Conservation (phyloP, 1,284 basidiomycete genomes). For the Phellinidium pouzarii region DNA sequence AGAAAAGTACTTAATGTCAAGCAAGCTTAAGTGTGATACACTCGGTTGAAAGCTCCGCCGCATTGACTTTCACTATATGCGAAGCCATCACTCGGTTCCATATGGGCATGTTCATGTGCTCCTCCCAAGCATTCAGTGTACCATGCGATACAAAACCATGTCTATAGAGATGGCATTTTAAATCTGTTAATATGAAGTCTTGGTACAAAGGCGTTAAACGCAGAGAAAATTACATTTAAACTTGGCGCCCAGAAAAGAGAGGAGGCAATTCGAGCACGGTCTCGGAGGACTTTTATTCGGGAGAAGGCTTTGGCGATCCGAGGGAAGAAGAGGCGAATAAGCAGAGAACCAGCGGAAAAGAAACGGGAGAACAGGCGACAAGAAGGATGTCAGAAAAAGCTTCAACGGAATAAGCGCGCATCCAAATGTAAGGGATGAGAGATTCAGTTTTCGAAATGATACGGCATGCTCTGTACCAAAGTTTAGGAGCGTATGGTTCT, state of each 20-base stretch:
- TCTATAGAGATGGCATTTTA: too few species aligned
- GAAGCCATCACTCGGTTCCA: neutral
- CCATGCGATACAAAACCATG: neutral
- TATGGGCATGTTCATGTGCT: neutral
- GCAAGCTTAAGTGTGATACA: neutral
- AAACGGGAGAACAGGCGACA: conserved; percentile 33
- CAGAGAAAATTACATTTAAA: neutral
- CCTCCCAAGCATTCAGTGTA: neutral
- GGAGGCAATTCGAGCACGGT: neutral
- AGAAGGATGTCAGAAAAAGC: neutral
- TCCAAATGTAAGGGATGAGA: neutral
- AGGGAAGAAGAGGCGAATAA: neutral
- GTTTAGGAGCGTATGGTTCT: neutral
- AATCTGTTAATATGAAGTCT: too few species aligned
- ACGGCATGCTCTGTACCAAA: neutral
- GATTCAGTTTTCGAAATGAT: neutral
- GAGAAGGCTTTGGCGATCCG: neutral
- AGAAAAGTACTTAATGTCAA: too few species aligned
- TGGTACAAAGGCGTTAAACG: neutral
- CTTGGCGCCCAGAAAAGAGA: too few species aligned
- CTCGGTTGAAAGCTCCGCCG: neutral
- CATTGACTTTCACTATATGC: neutral
- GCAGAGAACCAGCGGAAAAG: neutral
- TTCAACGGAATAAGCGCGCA: neutral
- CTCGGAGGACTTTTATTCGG: neutral